phyloP scores from a whole-genome alignment of 768 basidiomycete genomes.

The Pisolithus microcarpus region DNA sequence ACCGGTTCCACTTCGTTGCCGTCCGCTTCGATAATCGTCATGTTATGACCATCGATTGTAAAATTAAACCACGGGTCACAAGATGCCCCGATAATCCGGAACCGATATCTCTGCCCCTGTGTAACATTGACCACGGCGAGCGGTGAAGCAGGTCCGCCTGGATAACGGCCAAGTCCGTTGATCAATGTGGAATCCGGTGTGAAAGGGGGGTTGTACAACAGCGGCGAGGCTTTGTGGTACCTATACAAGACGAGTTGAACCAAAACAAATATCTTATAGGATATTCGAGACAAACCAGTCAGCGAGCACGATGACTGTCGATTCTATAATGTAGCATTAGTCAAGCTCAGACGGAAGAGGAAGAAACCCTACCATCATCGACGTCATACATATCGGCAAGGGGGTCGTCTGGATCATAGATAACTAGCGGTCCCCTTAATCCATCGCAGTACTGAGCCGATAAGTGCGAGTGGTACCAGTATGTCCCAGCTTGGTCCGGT shows the following conservation, averaged over 20 bases:
- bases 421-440: slow-evolving; percentile 26
- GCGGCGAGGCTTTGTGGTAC: slow-evolving; percentile 14
- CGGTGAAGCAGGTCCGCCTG: slow-evolving; percentile 21
- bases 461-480: slow-evolving; percentile 32
- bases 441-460: slow-evolving; percentile 33
- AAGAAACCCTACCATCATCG: slow-evolving; percentile 30
- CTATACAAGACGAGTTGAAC: slow-evolving; percentile 1
- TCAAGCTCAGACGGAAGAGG: not conserved
- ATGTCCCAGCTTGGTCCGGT: slow-evolving; percentile 20
- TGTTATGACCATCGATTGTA: slow-evolving; percentile 12
- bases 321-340: slow-evolving; percentile 10
- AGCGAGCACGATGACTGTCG: slow-evolving; percentile 38
- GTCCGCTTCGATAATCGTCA: slow-evolving; percentile 32
- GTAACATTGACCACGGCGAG: slow-evolving; percentile 26
- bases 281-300: slow-evolving; percentile 23
- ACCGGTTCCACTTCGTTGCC: slow-evolving; percentile 20
- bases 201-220: slow-evolving; percentile 1
- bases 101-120: slow-evolving; percentile 12
- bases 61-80: slow-evolving; percentile 15
- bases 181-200: slow-evolving; percentile 31
- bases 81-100: slow-evolving; percentile 22
- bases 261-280: not conserved
- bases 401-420: slow-evolving; percentile 40
- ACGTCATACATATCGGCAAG: slow-evolving; percentile 33
- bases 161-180: slow-evolving; percentile 43